Evolutionary conservation across 2,329 filamentous ascomycete species (phyloP).

Genomic region (Penicillium capsulatum): DNA sequence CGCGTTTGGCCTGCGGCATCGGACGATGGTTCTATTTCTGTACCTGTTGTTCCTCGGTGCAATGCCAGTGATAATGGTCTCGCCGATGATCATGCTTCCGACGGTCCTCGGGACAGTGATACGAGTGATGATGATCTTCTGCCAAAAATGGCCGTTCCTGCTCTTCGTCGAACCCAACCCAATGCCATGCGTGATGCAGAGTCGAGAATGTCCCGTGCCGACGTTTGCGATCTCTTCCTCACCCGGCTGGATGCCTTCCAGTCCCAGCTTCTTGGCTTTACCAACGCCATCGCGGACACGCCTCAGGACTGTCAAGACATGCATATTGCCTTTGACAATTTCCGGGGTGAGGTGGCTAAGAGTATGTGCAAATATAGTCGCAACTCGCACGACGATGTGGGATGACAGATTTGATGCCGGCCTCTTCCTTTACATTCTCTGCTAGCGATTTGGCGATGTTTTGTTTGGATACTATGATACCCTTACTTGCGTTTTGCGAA

Average conservation of each 20-base stretch:
- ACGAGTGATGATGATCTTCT: constrained; percentile 1
- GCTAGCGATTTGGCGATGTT: too few relatives aligned
- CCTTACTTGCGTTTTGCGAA: too few relatives aligned
- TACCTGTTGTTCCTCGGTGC: too few relatives aligned
- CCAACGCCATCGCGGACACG: background rate
- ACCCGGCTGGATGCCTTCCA: background rate
- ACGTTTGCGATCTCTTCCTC: background rate
- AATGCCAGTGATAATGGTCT: too few relatives aligned
- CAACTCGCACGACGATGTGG: too few relatives aligned
- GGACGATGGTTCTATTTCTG: too few relatives aligned
- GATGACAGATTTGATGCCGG: too few relatives aligned
- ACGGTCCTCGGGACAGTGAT: background rate
- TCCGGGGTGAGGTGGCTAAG: background rate
- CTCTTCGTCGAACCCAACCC: background rate
- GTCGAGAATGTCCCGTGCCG: background rate
- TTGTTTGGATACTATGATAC: too few relatives aligned
- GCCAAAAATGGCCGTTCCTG: background rate
- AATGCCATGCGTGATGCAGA: background rate
- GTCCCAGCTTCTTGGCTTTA: background rate
- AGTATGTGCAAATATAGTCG: background rate
- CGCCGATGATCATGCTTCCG: too few relatives aligned
- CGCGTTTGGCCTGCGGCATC: too few relatives aligned
- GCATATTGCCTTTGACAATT: background rate
- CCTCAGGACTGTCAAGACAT: background rate
- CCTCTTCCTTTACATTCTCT: too few relatives aligned